Conservation (phyloP, 1,139 yeast species). For the Yamadazyma atlantica region DNA sequence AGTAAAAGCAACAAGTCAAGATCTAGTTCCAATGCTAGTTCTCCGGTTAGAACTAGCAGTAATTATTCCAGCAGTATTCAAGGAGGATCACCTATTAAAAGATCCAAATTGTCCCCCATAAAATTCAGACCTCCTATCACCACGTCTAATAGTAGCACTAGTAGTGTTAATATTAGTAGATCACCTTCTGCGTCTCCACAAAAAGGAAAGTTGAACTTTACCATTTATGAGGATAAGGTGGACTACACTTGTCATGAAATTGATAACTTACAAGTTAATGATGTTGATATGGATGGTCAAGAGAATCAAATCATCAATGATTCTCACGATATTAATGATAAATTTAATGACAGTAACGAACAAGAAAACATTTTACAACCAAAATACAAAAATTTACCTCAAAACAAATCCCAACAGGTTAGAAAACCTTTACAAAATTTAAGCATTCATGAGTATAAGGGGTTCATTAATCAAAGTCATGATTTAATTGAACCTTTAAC, state of each 20-base stretch:
- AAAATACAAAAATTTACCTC: conserved; percentile 19
- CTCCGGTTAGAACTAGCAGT: conserved; percentile 11
- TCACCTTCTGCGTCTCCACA: conserved; percentile 8
- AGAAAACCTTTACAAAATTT: conserved; percentile 37
- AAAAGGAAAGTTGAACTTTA: conserved; percentile 19
- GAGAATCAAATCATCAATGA: conserved; percentile 9
- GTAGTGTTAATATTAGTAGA: conserved; percentile 8
- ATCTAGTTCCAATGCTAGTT: conserved; percentile 9
- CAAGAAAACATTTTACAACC: conserved; percentile 51
- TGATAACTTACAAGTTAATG: conserved; percentile 7
- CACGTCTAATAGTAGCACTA: conserved; percentile 1
- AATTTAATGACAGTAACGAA: conserved; percentile 18
- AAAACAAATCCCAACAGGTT: conserved; percentile 9
- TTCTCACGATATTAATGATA: not conserved
- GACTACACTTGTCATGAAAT: conserved; percentile 7
- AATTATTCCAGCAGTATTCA: not conserved
- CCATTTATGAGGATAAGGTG: conserved; percentile 38
- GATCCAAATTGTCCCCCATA: conserved; percentile 35
- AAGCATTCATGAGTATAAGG: conserved; percentile 34
- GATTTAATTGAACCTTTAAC: conserved; percentile 15
- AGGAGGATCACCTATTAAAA: conserved; percentile 25
- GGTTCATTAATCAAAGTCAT: conserved; percentile 22
- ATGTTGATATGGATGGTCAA: conserved; percentile 15
- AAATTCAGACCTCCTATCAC: conserved; percentile 10
- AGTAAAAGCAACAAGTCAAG: conserved; percentile 13